Evolutionary conservation across 805 yeast species (phyloP), one percentile per base, ranked within the genome.

Genomic region (Cyberlindnera bimundalis): DNA sequence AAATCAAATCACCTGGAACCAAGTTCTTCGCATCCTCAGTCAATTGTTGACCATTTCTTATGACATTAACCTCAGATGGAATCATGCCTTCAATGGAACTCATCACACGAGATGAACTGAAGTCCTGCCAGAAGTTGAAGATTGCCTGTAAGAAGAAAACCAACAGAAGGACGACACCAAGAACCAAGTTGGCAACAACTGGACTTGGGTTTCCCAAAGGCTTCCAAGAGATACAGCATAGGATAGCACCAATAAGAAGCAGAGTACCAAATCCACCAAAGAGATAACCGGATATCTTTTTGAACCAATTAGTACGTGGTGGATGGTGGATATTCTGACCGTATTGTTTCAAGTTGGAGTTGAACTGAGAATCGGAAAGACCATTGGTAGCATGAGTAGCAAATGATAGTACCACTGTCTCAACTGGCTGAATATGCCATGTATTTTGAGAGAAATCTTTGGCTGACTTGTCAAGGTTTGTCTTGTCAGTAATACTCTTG

Each of bases 261-360:
- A 73, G 56, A 1, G 61, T 45, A 23, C 78, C 75, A 55, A 73
- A 72, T 6, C 78, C 76, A 41, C 75, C 75, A 58, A 73, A 73
- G 40, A 68, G 57, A 51, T 73, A 68, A 37, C 56, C 43, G 33
- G 68, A 58, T 3, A 66, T 40, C 50, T 62, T 68, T 45, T 52
- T 60, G 19, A 60, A 40, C 35, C 59, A 49, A 26, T 62, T 59
- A 7, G 59, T 54, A 15, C 64, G 59, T 10, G 73, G 73, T 35
- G 61, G 64, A n/a, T 65, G 49, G 46, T 64, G 71, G 30, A 59
- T 48, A 40, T 69, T 70, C 4, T 35, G 39, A 9, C 75, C 76
- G 46, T 48, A 62, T 14, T 20, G 14, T 33, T 50, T 48, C 17
- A 48, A 37, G 21, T 40, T 35, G 3, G 20, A 5, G 9, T 40